Conservation (phyloP, 2,329 filamentous ascomycete species). For the Phyllosticta paracitricarpa region DNA sequence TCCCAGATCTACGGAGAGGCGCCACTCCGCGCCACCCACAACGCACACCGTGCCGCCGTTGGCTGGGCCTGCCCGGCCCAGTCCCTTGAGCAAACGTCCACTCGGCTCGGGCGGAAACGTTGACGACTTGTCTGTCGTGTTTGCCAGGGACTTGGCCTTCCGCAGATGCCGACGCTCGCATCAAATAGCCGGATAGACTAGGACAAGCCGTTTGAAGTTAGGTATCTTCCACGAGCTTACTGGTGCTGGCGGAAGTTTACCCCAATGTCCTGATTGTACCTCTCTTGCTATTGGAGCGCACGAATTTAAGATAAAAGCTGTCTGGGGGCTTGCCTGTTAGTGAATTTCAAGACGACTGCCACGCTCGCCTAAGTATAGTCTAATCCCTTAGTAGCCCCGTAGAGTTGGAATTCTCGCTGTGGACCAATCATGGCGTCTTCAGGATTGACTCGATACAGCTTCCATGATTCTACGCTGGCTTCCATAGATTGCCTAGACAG, state of each 20-base stretch:
- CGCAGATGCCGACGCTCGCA: neutral
- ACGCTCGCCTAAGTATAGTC: neutral
- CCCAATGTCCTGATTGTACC: neutral
- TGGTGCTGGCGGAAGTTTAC: neutral
- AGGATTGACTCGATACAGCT: neutral
- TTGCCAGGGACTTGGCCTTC: neutral
- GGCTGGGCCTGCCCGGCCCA: neutral
- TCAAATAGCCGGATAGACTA: neutral
- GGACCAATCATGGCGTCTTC: neutral
- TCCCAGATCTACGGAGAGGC: neutral
- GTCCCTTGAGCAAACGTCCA: neutral
- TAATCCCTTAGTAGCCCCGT: neutral
- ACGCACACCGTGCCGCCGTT: neutral
- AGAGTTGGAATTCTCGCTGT: neutral
- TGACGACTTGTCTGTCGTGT: neutral
- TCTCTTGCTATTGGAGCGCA: neutral
- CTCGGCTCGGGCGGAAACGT: neutral
- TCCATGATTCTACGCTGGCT: neutral
- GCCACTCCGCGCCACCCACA: neutral
- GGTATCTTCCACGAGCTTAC: neutral
- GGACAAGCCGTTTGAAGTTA: neutral
- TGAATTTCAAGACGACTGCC: neutral
- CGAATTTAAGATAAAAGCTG: neutral
- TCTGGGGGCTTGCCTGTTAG: neutral
- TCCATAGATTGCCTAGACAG: neutral